Conservation (phyloP, 495 filamentous ascomycete species). For the Paragyromitra xinjiangensis region DNA sequence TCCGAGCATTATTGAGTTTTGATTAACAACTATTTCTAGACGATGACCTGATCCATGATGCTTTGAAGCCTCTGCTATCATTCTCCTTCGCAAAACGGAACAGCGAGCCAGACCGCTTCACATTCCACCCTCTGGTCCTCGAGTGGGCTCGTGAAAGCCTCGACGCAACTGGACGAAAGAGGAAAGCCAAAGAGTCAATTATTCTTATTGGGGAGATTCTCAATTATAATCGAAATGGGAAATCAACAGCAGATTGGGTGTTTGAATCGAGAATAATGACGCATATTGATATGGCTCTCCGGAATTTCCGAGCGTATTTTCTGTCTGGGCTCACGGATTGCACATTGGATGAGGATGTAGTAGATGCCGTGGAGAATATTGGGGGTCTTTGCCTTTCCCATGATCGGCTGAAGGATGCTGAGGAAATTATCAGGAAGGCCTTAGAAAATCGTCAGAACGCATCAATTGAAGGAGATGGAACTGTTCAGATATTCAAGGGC, state of each 20-base stretch:
- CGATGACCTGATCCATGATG: conserved; percentile 9
- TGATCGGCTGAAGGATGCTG: not conserved
- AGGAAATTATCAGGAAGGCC: conserved; percentile 18
- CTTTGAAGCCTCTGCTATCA: conserved; percentile 20
- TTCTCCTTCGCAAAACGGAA: conserved; percentile 38
- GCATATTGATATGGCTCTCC: conserved; percentile 19
- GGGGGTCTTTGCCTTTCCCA: not conserved
- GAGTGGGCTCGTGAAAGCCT: conserved; percentile 43
- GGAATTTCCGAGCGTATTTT: not conserved
- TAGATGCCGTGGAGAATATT: conserved; percentile 9
- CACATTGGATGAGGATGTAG: not conserved
- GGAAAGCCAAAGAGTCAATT: conserved; percentile 12
- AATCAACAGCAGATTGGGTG: not conserved
- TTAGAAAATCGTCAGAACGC: conserved; percentile 44
- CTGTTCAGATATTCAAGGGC: conserved; percentile 19
- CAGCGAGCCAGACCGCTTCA: conserved; percentile 12
- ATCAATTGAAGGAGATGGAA: conserved; percentile 44
- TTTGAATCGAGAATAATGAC: conserved; percentile 16
- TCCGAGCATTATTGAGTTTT: too few relatives aligned
- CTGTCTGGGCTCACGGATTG: not conserved
- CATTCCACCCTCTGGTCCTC: conserved; percentile 43
- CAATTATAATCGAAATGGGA: not conserved
- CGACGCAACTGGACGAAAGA: not conserved
- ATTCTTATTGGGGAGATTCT: not conserved
- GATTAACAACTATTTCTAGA: not conserved